Conservation (phyloP, 2,329 filamentous ascomycete species). For the Fusarium albidum region DNA sequence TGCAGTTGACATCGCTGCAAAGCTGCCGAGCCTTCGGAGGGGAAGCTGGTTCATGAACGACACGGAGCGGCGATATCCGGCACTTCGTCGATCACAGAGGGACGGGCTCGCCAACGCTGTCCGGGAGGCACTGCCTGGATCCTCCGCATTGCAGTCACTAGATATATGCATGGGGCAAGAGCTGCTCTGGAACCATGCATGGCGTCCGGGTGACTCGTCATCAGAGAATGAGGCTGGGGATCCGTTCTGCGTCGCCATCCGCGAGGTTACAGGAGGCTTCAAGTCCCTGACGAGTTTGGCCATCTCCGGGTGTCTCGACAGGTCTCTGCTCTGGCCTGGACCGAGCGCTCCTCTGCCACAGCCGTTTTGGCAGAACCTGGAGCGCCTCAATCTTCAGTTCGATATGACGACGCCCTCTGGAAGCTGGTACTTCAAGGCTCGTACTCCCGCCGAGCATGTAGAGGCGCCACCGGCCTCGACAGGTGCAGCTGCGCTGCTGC, state of each 20-base stretch:
- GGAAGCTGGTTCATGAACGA: slow-evolving; percentile 23
- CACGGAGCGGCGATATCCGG: slow-evolving; percentile 22
- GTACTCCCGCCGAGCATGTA: slow-evolving; percentile 16
- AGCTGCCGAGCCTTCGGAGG: slow-evolving; percentile 22
- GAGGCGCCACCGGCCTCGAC: slow-evolving; percentile 13
- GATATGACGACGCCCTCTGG: slow-evolving; percentile 27
- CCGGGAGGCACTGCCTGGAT: slow-evolving; percentile 12
- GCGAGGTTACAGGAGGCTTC: slow-evolving; percentile 13
- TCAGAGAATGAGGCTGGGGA: slow-evolving; percentile 9
- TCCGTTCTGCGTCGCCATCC: slow-evolving; percentile 17
- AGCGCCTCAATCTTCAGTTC: slow-evolving; percentile 25
- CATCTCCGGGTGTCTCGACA: slow-evolving; percentile 23
- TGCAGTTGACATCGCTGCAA: slow-evolving; percentile 20
- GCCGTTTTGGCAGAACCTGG: slow-evolving; percentile 27
- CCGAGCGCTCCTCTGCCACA: slow-evolving; percentile 5
- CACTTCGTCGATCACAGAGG: slow-evolving; percentile 17
- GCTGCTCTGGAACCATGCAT: slow-evolving; percentile 29
- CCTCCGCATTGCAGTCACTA: slow-evolving; percentile 15
- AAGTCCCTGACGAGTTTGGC: slow-evolving; percentile 16
- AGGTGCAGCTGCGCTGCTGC: slow-evolving; percentile 9
- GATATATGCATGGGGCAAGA: slow-evolving; percentile 25
- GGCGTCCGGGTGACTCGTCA: slow-evolving; percentile 21
- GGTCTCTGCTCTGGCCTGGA: slow-evolving; percentile 24
- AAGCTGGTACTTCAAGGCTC: slow-evolving; percentile 28
- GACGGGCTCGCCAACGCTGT: slow-evolving; percentile 20